Conservation (phyloP, 78 protist species). For the Polysphondylium violaceum region DNA sequence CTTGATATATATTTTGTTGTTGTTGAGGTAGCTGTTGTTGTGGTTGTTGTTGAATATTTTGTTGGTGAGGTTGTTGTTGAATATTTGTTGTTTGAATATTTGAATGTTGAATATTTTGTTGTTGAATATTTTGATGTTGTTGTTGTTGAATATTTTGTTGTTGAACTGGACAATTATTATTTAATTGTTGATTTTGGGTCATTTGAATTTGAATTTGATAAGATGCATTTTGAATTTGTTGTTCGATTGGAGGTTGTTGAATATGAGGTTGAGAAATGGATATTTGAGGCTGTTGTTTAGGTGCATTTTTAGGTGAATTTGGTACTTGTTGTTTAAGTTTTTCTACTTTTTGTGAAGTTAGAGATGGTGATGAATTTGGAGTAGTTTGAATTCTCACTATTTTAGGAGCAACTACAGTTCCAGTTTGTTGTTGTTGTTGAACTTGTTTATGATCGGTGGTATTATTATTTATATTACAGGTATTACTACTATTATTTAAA, state of each 20-base stretch:
- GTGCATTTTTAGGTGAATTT: constrained; percentile 3
- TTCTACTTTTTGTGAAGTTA: background rate
- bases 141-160: background rate
- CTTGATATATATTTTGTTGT: too few species aligned
- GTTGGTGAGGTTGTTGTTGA: too few species aligned
- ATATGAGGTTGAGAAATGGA: constrained; percentile 2
- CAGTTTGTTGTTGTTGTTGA: constrained; percentile 3
- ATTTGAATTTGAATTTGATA: background rate
- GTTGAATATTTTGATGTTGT: background rate
- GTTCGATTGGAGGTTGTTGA: constrained; percentile 31
- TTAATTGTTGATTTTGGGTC: constrained; percentile 1
- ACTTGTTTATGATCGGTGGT: background rate
- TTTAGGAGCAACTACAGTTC: constrained; percentile 54
- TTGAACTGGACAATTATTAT: background rate
- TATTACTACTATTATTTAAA: too few species aligned
- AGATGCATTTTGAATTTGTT: constrained; percentile 27
- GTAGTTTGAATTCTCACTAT: constrained; percentile 69
- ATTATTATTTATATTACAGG: background rate
- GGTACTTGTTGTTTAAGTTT: constrained; percentile 10
- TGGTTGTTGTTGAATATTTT: too few species aligned
- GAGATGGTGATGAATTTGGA: constrained; percentile 59
- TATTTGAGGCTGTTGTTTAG: background rate
- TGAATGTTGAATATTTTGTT: too few species aligned
- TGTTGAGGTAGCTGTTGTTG: too few species aligned
- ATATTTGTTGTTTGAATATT: too few species aligned